A percentile compares a stretch with the other conserved stretches of the same genome.
These are phyloP conservation scores for Hypoxylon intermedium DNA, from an alignment of 495 filamentous ascomycete genomes.

Conservation along the genomic window DNA sequence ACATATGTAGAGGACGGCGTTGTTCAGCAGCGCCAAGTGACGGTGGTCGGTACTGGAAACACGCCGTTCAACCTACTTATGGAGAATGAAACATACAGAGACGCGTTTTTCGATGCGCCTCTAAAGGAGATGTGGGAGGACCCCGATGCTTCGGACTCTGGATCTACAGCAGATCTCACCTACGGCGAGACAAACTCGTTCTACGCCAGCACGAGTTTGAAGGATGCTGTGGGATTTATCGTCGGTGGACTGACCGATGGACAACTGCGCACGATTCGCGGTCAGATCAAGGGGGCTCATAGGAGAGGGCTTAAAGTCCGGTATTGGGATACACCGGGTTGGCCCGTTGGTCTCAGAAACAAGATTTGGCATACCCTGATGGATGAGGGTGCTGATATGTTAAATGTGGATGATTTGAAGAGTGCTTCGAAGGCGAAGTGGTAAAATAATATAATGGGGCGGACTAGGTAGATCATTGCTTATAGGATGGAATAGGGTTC, in stretches of 20 bases:
- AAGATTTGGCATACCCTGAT: constrained; percentile 76
- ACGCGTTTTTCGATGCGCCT: constrained; percentile 74
- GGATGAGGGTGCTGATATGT: constrained; percentile 71
- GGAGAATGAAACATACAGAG: constrained; percentile 58
- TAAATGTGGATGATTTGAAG: constrained; percentile 80
- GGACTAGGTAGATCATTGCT: no score
- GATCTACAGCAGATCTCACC: constrained; percentile 20
- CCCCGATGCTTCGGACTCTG: constrained; percentile 14
- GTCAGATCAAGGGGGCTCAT: constrained; percentile 73
- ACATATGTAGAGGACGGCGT: constrained; percentile 62
- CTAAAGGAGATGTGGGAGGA: constrained; percentile 54
- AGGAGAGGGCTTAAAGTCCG: constrained; percentile 71
- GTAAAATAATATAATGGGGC: constrained; percentile 28
- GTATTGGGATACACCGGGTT: constrained; percentile 81
- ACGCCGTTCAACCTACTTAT: constrained; percentile 69
- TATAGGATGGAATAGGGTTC: no score
- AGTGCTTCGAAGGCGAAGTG: constrained; percentile 44
- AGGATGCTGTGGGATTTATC: constrained; percentile 53
- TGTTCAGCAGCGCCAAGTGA: constrained; percentile 65
- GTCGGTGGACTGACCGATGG: constrained; percentile 51
- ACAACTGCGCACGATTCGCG: constrained; percentile 67
- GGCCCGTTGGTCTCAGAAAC: constrained; percentile 77
- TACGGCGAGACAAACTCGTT: constrained; percentile 60
- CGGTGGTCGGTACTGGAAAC: constrained; percentile 80
- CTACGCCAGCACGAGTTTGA: constrained; percentile 61